Conservation (phyloP, 495 filamentous ascomycete genomes). For the Lophiostoma macrostomum region DNA sequence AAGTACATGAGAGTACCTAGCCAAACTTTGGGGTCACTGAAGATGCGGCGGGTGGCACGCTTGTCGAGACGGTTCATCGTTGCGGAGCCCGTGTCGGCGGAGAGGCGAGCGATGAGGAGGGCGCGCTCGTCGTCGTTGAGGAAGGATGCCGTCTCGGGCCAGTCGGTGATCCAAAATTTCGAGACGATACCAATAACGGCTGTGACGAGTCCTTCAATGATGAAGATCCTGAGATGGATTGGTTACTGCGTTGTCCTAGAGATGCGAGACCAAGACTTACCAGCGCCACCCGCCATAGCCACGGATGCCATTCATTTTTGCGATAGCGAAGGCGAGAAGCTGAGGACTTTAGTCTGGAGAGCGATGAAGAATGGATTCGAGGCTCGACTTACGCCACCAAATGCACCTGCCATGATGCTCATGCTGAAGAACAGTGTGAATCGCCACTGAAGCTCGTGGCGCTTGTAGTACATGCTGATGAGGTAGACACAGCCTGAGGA, state of each 20-base stretch:
- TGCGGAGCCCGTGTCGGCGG: slow-evolving; percentile 41
- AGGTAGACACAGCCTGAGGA: slow-evolving; percentile 42
- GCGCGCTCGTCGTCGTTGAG: slow-evolving; percentile 40
- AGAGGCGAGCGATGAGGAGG: slow-evolving; percentile 44
- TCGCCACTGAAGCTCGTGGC: slow-evolving; percentile 59
- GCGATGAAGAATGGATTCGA: slow-evolving; percentile 30
- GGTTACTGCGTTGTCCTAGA: not conserved
- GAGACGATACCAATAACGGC: slow-evolving; percentile 41
- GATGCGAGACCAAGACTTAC: slow-evolving; percentile 40
- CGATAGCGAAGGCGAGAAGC: slow-evolving; percentile 59
- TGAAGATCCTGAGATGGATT: slow-evolving; percentile 31
- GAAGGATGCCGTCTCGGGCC: slow-evolving; percentile 44
- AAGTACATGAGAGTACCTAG: slow-evolving; percentile 36
- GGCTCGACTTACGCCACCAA: slow-evolving; percentile 49
- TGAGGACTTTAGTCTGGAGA: slow-evolving; percentile 7
- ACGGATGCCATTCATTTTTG: slow-evolving; percentile 51
- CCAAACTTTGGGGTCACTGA: slow-evolving; percentile 39
- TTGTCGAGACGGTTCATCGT: slow-evolving; percentile 45
- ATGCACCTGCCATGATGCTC: slow-evolving; percentile 56
- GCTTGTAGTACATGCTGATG: slow-evolving; percentile 61
- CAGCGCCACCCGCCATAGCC: slow-evolving; percentile 44
- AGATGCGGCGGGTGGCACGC: slow-evolving; percentile 33
- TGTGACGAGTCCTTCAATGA: slow-evolving; percentile 48
- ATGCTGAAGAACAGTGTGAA: slow-evolving; percentile 59
- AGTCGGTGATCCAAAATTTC: slow-evolving; percentile 46